Base-by-base conservation (phyloP, 768 basidiomycete genomes). In the Leucocoprinus leucothites region DNA sequence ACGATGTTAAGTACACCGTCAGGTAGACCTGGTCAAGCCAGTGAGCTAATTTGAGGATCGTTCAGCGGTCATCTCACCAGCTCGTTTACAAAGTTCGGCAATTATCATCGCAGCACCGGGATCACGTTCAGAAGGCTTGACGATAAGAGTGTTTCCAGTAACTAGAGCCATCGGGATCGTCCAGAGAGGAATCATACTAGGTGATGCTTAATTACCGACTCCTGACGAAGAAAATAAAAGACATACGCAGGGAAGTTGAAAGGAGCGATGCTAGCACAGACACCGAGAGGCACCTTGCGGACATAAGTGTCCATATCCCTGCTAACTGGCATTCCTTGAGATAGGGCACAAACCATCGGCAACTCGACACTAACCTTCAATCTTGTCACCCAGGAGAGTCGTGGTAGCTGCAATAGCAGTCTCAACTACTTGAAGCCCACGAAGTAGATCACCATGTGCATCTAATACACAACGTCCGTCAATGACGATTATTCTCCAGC, bases 51-150 rank as follows among this genome's bases (percentile, higher is more conserved):
- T 4, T 46, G 48, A 24, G 49, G 25, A 24, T 22, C 18, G 18
- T 41, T 18, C 22, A 41, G 34, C 9, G 11, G 11, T 5, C 58
- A 19, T 8, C 69, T 61, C 46, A 83, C 84, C 91, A 53, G 96
- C 94, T 51, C 84, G 84, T 69, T 91, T 84, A 65, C 91, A 94
- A 3, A 98, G 80, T 71, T 99, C 96, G 28, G 94, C 94, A 58
- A 99, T 94, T 53, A 99, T 96, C 89, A 97, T 94, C 5, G 94
- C 88, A 13, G 97, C 96, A 46, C 96, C 96, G 13, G 96, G 96
- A 67, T 97, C 95, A 22, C 96, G 86, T 68, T 99, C 96, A 1
- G 91, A 94, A 18, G 96, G 96, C 65, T 99, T 99, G 58, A 99
- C 76, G 57, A 99, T 80, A 40, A 99, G 79, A 0, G 96, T 94